Conservation (phyloP, 2,329 filamentous ascomycete genomes). For the Talaromyces piceae region DNA sequence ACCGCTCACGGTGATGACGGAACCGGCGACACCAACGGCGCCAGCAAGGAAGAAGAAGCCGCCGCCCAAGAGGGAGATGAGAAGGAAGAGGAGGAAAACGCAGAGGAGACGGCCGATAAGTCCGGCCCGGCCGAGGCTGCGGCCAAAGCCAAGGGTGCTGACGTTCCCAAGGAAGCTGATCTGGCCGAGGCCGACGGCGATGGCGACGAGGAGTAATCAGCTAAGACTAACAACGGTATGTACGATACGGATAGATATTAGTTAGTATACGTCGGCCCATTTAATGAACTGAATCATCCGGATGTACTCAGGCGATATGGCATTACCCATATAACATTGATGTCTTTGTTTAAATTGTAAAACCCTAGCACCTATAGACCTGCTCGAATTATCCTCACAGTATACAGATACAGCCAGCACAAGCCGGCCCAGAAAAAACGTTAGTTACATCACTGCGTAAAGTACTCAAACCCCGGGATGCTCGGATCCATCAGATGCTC, state of each 20-base stretch:
- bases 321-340: no score
- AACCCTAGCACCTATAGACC: no score
- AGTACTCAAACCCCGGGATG: conserved; percentile 35
- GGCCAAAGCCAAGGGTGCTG: conserved; percentile 13
- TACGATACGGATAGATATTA: no score
- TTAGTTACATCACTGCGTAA: conserved; percentile 20
- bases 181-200: conserved; percentile 16
- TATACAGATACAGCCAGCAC: neutral
- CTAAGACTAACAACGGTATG: neutral
- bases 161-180: conserved; percentile 11
- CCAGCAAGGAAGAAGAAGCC: conserved; percentile 19
- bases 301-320: neutral
- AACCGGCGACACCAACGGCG: conserved; percentile 33
- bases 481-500: conserved; percentile 36
- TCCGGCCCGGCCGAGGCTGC: conserved; percentile 19
- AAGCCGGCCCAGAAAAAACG: neutral
- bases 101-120: conserved; percentile 19
- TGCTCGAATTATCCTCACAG: neutral
- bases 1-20: conserved; percentile 25
- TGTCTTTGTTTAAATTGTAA: no score
- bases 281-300: neutral
- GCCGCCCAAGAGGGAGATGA: conserved; percentile 15
- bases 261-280: no score
- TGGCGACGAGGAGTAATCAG: conserved; percentile 3
- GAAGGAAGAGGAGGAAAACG: conserved; percentile 14